Evolutionary conservation across 2,329 filamentous ascomycete species (phyloP).

Genomic region (Talaromyces sp.): DNA sequence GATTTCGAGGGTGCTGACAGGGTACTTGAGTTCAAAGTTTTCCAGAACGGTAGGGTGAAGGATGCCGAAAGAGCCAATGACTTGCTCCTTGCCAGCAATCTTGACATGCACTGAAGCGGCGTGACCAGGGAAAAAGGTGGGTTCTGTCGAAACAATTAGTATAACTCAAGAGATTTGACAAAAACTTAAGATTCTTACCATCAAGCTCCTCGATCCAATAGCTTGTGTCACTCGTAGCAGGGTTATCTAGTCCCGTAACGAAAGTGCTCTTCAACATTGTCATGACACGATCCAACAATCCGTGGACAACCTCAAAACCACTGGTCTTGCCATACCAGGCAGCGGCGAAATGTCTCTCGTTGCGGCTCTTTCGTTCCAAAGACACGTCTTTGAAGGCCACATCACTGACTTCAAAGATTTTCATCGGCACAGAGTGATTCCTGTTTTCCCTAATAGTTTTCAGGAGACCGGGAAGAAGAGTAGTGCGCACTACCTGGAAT

Average conservation of each 20-base stretch:
- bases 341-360: constrained; percentile 93
- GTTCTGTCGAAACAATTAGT: constrained; percentile 43
- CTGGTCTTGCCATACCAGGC: constrained; percentile 91
- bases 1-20: constrained; percentile 88
- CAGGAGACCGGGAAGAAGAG: constrained; percentile 75
- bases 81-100: constrained; percentile 63
- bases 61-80: constrained; percentile 88
- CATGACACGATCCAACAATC: constrained; percentile 84
- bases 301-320: constrained; percentile 94
- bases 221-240: constrained; percentile 55
- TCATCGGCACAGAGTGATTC: constrained; percentile 78
- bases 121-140: constrained; percentile 87
- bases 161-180: neutral
- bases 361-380: constrained; percentile 78
- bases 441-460: constrained; percentile 95
- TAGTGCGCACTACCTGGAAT: constrained; percentile 89
- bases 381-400: constrained; percentile 83
- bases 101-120: constrained; percentile 78
- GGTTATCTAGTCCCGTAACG: constrained; percentile 60
- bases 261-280: constrained; percentile 84
- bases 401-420: constrained; percentile 87
- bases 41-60: constrained; percentile 88
- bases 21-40: constrained; percentile 88
- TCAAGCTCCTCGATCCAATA: constrained; percentile 96
- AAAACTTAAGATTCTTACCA: constrained; percentile 37